These are phyloP conservation scores for Wickerhamiella allomyrinae DNA, from an alignment of 805 yeast genomes.

Conservation along the genomic window DNA sequence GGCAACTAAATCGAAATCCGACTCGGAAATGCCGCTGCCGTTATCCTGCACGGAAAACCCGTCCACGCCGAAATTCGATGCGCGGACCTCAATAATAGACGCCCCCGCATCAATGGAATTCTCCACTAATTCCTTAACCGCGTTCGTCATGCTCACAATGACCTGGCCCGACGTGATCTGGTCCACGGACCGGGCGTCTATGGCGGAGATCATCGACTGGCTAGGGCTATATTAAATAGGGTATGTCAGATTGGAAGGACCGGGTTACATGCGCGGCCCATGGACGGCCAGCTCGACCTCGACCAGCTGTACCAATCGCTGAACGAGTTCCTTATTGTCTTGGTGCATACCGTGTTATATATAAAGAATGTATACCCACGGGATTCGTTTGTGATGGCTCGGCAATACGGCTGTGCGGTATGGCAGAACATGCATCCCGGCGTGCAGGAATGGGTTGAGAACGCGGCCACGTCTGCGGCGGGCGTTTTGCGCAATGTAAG, in stretches of 20 bases:
- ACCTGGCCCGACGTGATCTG: constrained; percentile 88
- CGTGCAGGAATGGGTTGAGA: constrained; percentile 31
- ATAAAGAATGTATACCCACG: constrained; percentile 39
- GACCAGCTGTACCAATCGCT: constrained; percentile 21
- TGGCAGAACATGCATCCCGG: constrained; percentile 34
- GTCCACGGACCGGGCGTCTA: constrained; percentile 44
- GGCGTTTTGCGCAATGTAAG: neutral
- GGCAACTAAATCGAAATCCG: constrained; percentile 36
- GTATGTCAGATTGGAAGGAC: neutral
- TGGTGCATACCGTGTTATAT: constrained; percentile 42
- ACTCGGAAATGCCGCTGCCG: constrained; percentile 51
- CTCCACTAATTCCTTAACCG: constrained; percentile 76
- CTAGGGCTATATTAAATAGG: constrained; percentile 2
- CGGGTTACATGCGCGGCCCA: too few relatives aligned
- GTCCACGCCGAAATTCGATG: constrained; percentile 61
- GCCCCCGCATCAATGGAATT: constrained; percentile 74
- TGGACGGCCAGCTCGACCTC: neutral
- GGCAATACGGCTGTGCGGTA: constrained; percentile 32
- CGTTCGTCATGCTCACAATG: constrained; percentile 59
- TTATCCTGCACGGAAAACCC: constrained; percentile 58
- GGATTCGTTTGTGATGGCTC: constrained; percentile 32
- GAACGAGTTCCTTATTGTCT: constrained; percentile 36
- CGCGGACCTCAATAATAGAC: constrained; percentile 47
- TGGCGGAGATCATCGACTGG: constrained; percentile 27
- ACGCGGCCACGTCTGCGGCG: constrained; percentile 26